Evolutionary conservation across 2,329 filamentous ascomycete species (phyloP), one percentile per base, ranked within the genome.

Genomic region (Epicoccum sorghinum): DNA sequence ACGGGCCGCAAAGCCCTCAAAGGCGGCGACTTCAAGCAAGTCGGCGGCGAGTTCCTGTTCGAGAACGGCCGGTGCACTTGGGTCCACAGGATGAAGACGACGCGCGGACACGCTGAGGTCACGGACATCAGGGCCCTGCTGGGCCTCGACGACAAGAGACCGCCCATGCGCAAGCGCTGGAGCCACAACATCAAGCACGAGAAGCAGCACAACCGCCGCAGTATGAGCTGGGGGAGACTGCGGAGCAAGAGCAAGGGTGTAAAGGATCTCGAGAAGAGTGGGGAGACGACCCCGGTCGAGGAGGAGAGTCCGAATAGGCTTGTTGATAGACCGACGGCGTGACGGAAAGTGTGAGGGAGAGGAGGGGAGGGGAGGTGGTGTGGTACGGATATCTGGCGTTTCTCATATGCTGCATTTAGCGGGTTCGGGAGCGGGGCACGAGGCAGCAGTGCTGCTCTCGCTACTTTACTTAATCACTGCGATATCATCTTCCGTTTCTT

Each of bases 1-100:
- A 74, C 87, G 1, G 80, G 80, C 13, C 77, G 70, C 7, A 86
- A 88, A 43, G 84, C 82, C 4, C 76, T 84, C 55, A 86, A 86
- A 70, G 84, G 83, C 18, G 89, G 89, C 3, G 83, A 90, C 67
- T 79, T 83, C 67, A 79, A 82, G 47, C 88, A 91, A 75, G 86
- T 90, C 3, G 89, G 90, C 23, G 90, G 89, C 9, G 90, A 93
- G 75, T 90, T 92, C 58, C 71, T 93, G n/a, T 91, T 91, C 60
- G 87, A 90, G 66, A 79, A 83, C 66, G 89, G 89, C 75, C 78
- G 77, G 49, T 82, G 90, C 25, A 86, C 84, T 1, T 96, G 91
- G 90, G 92, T 88, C 65, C 89, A 93, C 75, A 82, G 90, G 25
- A 96, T 96, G 90, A 81, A 80, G 68, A 89, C 85, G 52, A 93